Evolutionary conservation across 1,284 basidiomycete genomes (phyloP).

Genomic region (Melanopsichium pennsylvanicum): DNA sequence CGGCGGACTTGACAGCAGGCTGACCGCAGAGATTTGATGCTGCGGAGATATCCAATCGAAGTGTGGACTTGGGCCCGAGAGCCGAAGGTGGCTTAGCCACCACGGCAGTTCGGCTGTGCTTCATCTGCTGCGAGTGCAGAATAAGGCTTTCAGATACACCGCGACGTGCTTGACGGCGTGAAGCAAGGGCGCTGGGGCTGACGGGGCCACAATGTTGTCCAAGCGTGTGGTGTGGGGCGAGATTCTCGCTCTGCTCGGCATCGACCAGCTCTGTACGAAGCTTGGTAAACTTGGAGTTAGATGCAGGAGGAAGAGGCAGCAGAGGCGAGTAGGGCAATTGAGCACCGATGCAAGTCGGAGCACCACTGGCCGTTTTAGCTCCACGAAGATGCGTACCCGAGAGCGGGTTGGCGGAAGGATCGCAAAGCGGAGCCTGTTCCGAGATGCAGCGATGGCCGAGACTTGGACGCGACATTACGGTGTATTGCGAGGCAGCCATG

Average conservation of each 20-base stretch:
- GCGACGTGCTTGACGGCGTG: conserved; percentile 24
- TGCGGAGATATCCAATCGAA: conserved; percentile 35
- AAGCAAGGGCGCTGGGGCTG: conserved; percentile 19
- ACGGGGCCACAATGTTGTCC: neutral
- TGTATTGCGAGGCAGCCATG: conserved; percentile 10
- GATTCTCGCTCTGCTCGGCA: conserved; percentile 18
- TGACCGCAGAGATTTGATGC: conserved; percentile 12
- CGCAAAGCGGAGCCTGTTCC: conserved; percentile 34
- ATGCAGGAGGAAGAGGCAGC: conserved; percentile 30
- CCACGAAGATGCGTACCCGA: conserved; percentile 30
- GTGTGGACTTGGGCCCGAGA: conserved; percentile 12
- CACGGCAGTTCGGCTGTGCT: conserved; percentile 4
- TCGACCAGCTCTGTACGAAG: conserved; percentile 1
- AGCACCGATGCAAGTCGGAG: conserved; percentile 13
- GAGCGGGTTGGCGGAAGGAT: conserved; percentile 14
- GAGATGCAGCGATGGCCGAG: conserved; percentile 42
- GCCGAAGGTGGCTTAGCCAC: neutral
- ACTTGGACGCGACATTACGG: conserved; percentile 20
- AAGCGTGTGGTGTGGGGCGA: neutral
- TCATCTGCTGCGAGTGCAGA: conserved; percentile 3
- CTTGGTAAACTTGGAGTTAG: neutral
- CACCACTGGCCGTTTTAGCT: conserved; percentile 27
- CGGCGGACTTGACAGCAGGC: conserved; percentile 23
- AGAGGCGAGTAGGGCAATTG: conserved; percentile 34
- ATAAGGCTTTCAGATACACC: conserved; percentile 28